Conservation (phyloP, 1,139 yeast species). For the Candida tropicalis region DNA sequence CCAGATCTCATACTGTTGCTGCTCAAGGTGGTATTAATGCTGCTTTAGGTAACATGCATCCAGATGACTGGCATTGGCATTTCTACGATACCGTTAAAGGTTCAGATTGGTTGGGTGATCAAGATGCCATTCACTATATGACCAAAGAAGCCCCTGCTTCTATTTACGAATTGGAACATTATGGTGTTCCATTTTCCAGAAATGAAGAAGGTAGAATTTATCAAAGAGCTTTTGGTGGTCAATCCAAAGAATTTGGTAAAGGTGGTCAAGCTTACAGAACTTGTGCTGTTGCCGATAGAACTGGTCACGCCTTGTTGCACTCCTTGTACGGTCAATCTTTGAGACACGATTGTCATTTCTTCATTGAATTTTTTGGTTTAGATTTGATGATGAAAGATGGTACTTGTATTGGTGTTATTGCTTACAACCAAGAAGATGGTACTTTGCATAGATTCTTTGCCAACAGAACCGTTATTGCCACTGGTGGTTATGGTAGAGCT, state of each 20-base stretch:
- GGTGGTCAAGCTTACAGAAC: conserved; percentile 99
- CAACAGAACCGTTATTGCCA: conserved; percentile 93
- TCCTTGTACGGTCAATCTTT: conserved; percentile 95
- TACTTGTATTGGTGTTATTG: conserved; percentile 94
- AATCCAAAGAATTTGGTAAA: conserved; percentile 91
- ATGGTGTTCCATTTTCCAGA: conserved; percentile 98
- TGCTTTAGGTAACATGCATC: conserved; percentile 96
- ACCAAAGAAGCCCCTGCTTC: conserved; percentile 97
- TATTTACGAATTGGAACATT: conserved; percentile 95
- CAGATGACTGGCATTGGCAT: conserved; percentile 99
- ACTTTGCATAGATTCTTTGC: conserved; percentile 97
- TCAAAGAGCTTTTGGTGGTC: conserved; percentile 99
- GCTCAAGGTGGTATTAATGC: conserved; percentile 99
- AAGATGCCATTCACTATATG: conserved; percentile 99
- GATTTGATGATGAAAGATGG: conserved; percentile 96
- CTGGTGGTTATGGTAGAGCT: conserved; percentile 99
- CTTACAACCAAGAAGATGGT: conserved; percentile 98
- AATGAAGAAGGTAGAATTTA: conserved; percentile 96
- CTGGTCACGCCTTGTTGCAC: conserved; percentile 97
- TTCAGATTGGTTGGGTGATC: conserved; percentile 99
- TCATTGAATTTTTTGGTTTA: conserved; percentile 95
- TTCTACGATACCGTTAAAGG: conserved; percentile 99
- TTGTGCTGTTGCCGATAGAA: conserved; percentile 99
- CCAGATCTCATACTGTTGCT: conserved; percentile 98
- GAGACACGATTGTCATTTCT: conserved; percentile 96